Base-by-base conservation (phyloP, 768 basidiomycete genomes). In the Phallus indusiatus region DNA sequence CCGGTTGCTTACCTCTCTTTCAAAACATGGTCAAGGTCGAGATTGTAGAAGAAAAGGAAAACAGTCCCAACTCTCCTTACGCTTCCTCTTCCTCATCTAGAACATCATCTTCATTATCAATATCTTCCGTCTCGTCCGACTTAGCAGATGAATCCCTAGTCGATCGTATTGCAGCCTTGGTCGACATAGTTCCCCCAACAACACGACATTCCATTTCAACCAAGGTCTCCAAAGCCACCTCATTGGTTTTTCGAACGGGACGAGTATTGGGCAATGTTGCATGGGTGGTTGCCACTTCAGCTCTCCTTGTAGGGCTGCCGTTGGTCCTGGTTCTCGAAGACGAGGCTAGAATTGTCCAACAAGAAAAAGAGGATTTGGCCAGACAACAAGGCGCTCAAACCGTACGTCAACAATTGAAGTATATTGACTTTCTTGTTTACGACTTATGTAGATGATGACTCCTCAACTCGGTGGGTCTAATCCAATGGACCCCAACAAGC, bases 211-310 rank as follows among this genome's bases (percentile, higher is more conserved):
- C 74, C 67, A 82, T 98, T 63, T 72, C 80, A 53, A 76, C 83
- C 21, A 80, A 79, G 55, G 66, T 89, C 58, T 74, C 79, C 24
- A 78, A 78, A 52, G 81, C 90, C 0, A 77, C 83, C 4, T 74
- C 80, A 1, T 81, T 86, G 70, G 55, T 90, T 34, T 87, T 83
- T 68, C 81, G 80, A 60, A 77, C 82, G 7, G 78, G 83, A 52
- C 89, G 84, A 73, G 65, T 89, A 54, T 81, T 84, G 35, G 95
- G 96, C 14, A 94, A 88, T 70, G 73, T 93, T 65, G 89, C 94
- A 59, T 99, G 96, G 96, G 80, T 96, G 62, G 76, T 97, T 68
- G 94, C 91, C 56, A 98, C 95, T 9, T 90, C 88, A 48, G 94
- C 94, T 1, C 77, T 99, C 56, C 82, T 99, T 64, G 87, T 99